Conservation (phyloP, 2,329 filamentous ascomycete species). For the Ophiostoma angusticollis region DNA sequence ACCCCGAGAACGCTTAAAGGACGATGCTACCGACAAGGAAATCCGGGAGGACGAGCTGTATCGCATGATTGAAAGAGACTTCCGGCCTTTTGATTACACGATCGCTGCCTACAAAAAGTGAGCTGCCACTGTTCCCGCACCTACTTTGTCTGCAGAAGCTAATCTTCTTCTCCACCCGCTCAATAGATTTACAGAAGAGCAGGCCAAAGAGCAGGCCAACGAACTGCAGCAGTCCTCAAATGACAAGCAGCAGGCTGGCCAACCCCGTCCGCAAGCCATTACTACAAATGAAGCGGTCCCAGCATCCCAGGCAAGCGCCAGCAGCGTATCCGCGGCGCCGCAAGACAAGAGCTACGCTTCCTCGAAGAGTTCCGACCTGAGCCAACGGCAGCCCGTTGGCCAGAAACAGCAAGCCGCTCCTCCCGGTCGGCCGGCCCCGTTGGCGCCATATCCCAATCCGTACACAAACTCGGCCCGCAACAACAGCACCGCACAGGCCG, state of each 20-base stretch:
- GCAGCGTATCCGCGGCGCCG: background rate
- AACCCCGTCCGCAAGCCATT: slow-evolving; percentile 30
- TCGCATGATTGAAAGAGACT: slow-evolving; percentile 85
- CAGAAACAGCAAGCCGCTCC: slow-evolving; percentile 15
- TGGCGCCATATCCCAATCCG: slow-evolving; percentile 35
- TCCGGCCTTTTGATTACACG: slow-evolving; percentile 92
- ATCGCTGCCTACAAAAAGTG: slow-evolving; percentile 64
- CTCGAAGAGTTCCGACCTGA: slow-evolving; percentile 13
- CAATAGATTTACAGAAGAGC: slow-evolving; percentile 14
- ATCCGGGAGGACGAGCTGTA: slow-evolving; percentile 91
- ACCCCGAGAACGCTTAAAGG: slow-evolving; percentile 78
- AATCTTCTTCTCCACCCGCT: background rate
- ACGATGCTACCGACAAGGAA: slow-evolving; percentile 89
- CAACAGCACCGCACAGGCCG: slow-evolving; percentile 7
- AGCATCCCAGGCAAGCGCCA: slow-evolving; percentile 22
- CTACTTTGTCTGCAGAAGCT: background rate
- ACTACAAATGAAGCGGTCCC: slow-evolving; percentile 38
- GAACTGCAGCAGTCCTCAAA: slow-evolving; percentile 6
- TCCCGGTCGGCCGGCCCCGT: slow-evolving; percentile 23
- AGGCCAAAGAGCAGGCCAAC: slow-evolving; percentile 14
- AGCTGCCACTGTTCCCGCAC: slow-evolving; percentile 20
- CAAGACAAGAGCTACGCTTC: background rate
- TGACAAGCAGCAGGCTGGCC: background rate
- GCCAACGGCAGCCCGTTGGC: slow-evolving; percentile 16
- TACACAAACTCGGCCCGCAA: slow-evolving; percentile 24